Evolutionary conservation across 1,284 basidiomycete species (phyloP).

Genomic region (Schizophyllum commune): DNA sequence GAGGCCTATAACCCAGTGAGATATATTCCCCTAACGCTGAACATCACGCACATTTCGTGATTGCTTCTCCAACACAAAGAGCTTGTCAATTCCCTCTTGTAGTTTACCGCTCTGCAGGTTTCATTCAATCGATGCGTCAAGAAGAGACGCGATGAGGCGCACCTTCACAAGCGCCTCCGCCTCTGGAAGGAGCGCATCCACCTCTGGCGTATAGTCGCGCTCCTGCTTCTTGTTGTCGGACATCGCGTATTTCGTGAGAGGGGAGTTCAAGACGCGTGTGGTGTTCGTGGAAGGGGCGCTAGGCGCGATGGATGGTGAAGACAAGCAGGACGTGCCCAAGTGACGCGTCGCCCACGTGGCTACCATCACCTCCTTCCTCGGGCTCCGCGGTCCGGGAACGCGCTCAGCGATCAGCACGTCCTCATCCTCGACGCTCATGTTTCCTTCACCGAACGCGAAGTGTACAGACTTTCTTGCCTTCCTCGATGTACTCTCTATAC

Average conservation of each 20-base stretch:
- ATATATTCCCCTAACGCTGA: neutral
- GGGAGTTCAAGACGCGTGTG: slow-evolving; percentile 15
- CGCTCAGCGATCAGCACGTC: too few relatives aligned
- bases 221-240: slow-evolving; percentile 75
- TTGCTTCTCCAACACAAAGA: slow-evolving; percentile 90
- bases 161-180: slow-evolving; percentile 51
- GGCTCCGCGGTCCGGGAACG: too few relatives aligned
- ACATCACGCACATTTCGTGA: slow-evolving; percentile 75
- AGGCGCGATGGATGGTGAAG: too few relatives aligned
- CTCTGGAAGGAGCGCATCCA: slow-evolving; percentile 54
- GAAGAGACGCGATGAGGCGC: slow-evolving; percentile 4
- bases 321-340: slow-evolving; percentile 24
- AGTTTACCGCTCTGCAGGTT: slow-evolving; percentile 58
- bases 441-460: too few relatives aligned
- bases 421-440: too few relatives aligned
- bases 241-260: slow-evolving; percentile 43
- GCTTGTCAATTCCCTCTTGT: slow-evolving; percentile 83
- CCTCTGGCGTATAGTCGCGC: slow-evolving; percentile 67
- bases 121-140: slow-evolving; percentile 1
- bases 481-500: neutral
- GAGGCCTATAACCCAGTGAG: slow-evolving; percentile 57
- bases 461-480: slow-evolving; percentile 1
- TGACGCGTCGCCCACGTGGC: slow-evolving; percentile 57
- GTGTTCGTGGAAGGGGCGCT: too few relatives aligned
- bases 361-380: too few relatives aligned